Evolutionary conservation across 495 filamentous ascomycete species (phyloP), one percentile per base, ranked within the genome.

Genomic region (Aspergillus kassunensis): DNA sequence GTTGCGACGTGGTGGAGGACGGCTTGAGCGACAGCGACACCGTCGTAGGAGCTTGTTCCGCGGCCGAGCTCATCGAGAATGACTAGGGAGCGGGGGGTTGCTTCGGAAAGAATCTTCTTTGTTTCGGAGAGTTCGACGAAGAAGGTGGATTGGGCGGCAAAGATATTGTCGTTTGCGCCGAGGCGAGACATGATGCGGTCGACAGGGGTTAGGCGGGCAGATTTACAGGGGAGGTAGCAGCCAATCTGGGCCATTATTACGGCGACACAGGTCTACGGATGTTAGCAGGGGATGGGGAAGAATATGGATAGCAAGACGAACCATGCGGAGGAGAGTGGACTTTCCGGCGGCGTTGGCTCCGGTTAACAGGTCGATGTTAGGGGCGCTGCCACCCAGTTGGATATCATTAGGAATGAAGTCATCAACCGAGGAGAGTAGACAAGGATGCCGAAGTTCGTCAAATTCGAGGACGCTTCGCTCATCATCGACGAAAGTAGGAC

Each of bases 171-270:
- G 63, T 97, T 96, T 41, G 95, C 95, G 12, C 95, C 95, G 0
- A 99, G 87, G 19, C 95, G 90, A 5, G 91, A 96, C 95, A 99
- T 99, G 76, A 99, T 97, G 36, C 93, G 88, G 66, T 99, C 95
- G 24, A 92, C 79, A 0, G 93, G 91, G 0, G 95, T 97, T 25
- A 99, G 72, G n/a, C 77, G 81, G 9, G 93, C 93, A 6, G 89
- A 88, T 23, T 76, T 70, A 57, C 87, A 89, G 18, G 93, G 93
- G 4, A 99, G 82, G 59, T 96, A 89, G 70, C 91, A 96, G 53
- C 93, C 93, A 19, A 99, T 87, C 62, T 99, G 93, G n/a, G 93
- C 93, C 84, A 99, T 90, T 62, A 99, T 97, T 43, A 96, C 91
- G 2, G 93, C 93, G 52, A 91, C 85, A 64, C 93, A 99, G 29